Base-by-base conservation (phyloP, 495 filamentous ascomycete species). In the Penicillium crystallinum region DNA sequence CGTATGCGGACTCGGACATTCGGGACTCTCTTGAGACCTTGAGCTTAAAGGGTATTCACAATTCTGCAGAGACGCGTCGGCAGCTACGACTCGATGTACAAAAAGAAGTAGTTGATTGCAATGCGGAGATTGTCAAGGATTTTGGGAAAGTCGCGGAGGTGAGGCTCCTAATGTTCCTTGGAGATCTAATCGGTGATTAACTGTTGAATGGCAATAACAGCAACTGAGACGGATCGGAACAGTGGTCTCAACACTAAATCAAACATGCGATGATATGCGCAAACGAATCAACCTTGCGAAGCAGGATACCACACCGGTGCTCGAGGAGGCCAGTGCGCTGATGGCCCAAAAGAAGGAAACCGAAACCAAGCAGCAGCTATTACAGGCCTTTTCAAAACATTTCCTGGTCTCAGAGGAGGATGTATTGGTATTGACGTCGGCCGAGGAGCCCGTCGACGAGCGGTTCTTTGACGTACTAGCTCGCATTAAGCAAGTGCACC, bases 141-240 rank as follows among this genome's bases (percentile, higher is more conserved):
- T 97, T 97, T 72, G 88, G 90, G 22, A 80, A 85, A 55, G 90
- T 99, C 35, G 90, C 91, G 37, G 89, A 95, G 82, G 90, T 95
- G 66, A 68, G 65, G 34, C 29, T n/a, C 29, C 30, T 19, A 19
- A 34, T 27, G 23, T 31, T 36, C 17, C 15, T 36, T 50, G 29
- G 12, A 19, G 15, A 43, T 27, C 22, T 22, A 27, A 38, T 19
- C 18, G 33, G 41, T 23, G 22, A 41, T 55, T 63, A 51, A 67
- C 54, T 49, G 10, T 7, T 48, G 0, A 22, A 37, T 37, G 22
- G 6, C 29, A 29, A 41, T 41, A 9, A 58, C 59, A 91, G 84
- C 92, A 96, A 89, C 77, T 99, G 43, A 84, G 82, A 67, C 83
- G 86, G 11, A 91, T 97, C 51, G 93, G 92, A 14, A 73, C 76